A percentile compares a stretch with the other conserved stretches of the same genome.
Conservation (phyloP, 768 basidiomycete genomes). For the Sistotremastrum niveocremeum region DNA sequence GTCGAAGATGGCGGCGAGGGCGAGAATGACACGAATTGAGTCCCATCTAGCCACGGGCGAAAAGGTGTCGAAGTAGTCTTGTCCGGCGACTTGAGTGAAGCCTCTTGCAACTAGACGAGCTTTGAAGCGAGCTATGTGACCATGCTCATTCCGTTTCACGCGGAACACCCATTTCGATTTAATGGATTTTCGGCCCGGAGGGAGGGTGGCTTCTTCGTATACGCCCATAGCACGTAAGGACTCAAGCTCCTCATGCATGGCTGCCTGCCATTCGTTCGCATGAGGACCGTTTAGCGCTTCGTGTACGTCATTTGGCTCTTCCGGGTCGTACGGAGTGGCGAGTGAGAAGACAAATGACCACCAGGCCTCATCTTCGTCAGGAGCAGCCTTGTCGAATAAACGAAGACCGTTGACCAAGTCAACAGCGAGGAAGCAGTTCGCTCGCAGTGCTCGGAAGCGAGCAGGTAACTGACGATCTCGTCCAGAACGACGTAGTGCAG, state of each 20-base stretch:
- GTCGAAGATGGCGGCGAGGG: slow-evolving; percentile 12
- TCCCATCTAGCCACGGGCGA: slow-evolving; percentile 12
- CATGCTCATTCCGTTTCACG: slow-evolving; percentile 25
- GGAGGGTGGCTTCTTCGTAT: slow-evolving; percentile 15
- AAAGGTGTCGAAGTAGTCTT: slow-evolving; percentile 19
- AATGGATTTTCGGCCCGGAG: slow-evolving; percentile 17
- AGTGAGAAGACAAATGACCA: too few species aligned
- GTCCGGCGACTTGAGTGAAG: slow-evolving; percentile 27
- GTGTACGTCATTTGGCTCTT: too few species aligned
- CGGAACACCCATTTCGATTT: slow-evolving; percentile 23
- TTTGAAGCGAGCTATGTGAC: slow-evolving; percentile 25
- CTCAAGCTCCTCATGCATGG: slow-evolving; percentile 13
- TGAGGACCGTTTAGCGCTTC: slow-evolving; percentile 11
- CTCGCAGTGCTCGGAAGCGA: too few species aligned
- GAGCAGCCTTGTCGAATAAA: too few species aligned
- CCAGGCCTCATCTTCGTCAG: too few species aligned
- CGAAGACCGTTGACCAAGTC: too few species aligned
- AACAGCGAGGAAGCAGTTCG: too few species aligned
- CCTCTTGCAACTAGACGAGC: slow-evolving; percentile 29
- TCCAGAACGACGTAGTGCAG: too few species aligned
- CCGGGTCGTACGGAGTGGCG: too few species aligned
- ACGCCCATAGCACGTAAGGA: slow-evolving; percentile 11
- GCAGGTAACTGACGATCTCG: too few species aligned
- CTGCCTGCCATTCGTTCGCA: slow-evolving; percentile 9
- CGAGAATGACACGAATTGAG: slow-evolving; percentile 14